Evolutionary conservation across 1,139 yeast species (phyloP).

Genomic region (Yamadazyma aaseri): DNA sequence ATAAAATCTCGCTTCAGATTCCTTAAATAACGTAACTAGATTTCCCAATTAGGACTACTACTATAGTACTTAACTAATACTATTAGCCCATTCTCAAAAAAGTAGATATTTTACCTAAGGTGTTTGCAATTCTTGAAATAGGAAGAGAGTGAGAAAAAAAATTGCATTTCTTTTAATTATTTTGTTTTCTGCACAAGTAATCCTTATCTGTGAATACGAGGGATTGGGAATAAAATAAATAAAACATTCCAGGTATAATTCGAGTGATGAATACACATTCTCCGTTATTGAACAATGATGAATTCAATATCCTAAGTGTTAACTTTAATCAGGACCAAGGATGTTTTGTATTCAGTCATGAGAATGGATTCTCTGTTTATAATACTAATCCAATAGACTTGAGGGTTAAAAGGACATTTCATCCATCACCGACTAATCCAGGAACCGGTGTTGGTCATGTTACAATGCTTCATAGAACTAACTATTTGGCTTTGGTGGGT

Average conservation of each 20-base stretch:
- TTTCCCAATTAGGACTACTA: too few species aligned
- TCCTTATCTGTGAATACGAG: too few species aligned
- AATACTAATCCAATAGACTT: conserved; percentile 84
- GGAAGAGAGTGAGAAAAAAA: too few species aligned
- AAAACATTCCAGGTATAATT: too few species aligned
- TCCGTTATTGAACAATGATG: conserved; percentile 17
- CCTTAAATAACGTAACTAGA: too few species aligned
- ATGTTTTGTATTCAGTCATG: conserved; percentile 84
- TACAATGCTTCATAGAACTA: conserved; percentile 85
- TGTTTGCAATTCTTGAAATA: too few species aligned
- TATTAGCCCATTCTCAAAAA: too few species aligned
- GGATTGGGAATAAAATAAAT: too few species aligned
- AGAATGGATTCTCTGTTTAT: conserved; percentile 81
- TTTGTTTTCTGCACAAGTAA: too few species aligned
- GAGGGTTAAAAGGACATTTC: conserved; percentile 65
- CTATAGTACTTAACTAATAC: too few species aligned
- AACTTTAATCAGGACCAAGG: conserved; percentile 87
- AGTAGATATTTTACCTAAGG: too few species aligned
- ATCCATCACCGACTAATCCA: conserved; percentile 10
- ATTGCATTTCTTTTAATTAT: too few species aligned
- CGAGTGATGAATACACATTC: conserved; percentile 42
- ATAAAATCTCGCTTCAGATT: background rate
- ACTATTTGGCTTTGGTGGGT: conserved; percentile 84
- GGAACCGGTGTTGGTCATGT: conserved; percentile 71
- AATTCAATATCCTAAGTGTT: conserved; percentile 52